Conservation (phyloP, 257 asterid species). For the Solanum corneliomulleri region DNA sequence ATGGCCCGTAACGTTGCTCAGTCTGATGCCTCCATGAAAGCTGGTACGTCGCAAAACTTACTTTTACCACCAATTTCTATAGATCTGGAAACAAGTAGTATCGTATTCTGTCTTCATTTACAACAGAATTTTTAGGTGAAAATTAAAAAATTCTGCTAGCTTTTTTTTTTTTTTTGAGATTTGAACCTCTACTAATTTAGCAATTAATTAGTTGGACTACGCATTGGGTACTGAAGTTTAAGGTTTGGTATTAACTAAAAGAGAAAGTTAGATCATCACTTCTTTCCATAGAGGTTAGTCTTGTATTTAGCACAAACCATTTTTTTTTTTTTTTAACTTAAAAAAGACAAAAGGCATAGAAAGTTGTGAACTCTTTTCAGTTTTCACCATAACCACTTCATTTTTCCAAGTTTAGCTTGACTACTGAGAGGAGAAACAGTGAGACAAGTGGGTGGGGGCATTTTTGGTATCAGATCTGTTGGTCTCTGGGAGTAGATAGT, state of each 20-base stretch:
- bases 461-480: not conserved
- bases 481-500: not conserved
- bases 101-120: not conserved
- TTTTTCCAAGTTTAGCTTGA: not conserved
- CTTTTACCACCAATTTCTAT: not conserved
- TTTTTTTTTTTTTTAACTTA: not conserved
- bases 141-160: not conserved
- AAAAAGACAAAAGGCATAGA: not conserved
- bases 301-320: not conserved
- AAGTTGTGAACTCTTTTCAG: not conserved
- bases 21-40: conserved; percentile 91
- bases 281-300: not conserved
- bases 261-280: not conserved
- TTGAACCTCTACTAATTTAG: not conserved
- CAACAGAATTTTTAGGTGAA: not conserved
- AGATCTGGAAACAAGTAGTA: not conserved
- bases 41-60: conserved; percentile 30
- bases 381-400: not conserved
- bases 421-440: not conserved
- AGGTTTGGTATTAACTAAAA: not conserved
- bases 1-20: conserved; percentile 94
- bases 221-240: not conserved
- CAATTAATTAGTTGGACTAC: not conserved
- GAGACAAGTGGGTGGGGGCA: not conserved
- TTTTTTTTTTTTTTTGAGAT: not conserved